Percentiles rank a stretch among this genome's conserved stretches.
Conservation (phyloP, 495 filamentous ascomycete genomes). For the Melanomma pulvis-pyrius region DNA sequence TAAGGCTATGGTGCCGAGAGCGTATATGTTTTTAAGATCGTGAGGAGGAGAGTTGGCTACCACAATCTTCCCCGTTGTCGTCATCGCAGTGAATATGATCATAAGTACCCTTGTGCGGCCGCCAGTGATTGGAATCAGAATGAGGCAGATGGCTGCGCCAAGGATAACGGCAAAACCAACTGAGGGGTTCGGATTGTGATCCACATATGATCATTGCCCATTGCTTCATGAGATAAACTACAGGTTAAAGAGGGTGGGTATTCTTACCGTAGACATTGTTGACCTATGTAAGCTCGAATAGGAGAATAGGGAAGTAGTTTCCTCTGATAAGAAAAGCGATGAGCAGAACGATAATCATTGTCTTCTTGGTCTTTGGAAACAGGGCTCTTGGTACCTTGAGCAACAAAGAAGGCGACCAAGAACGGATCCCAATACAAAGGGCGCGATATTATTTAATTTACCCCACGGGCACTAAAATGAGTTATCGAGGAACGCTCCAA, state of each 20-base stretch:
- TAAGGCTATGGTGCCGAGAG: conserved; percentile 64
- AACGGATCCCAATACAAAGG: conserved; percentile 59
- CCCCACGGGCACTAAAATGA: conserved; percentile 67
- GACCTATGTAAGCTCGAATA: conserved; percentile 75
- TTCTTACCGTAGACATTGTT: conserved; percentile 77
- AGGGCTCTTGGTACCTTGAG: conserved; percentile 69
- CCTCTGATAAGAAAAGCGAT: conserved; percentile 75
- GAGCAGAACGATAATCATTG: conserved; percentile 61
- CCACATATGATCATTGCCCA: background rate
- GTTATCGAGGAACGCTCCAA: conserved; percentile 44
- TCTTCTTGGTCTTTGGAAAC: conserved; percentile 56
- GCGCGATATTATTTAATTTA: conserved; percentile 61
- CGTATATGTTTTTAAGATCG: conserved; percentile 65
- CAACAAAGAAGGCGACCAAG: conserved; percentile 62
- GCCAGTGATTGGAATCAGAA: background rate
- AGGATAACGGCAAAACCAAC: background rate
- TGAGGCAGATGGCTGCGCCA: background rate
- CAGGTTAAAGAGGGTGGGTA: conserved; percentile 47
- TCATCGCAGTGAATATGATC: background rate
- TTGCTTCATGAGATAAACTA: background rate
- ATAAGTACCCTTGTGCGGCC: background rate
- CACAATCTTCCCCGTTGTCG: conserved; percentile 22
- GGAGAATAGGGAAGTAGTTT: conserved; percentile 74
- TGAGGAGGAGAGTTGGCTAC: conserved; percentile 59
- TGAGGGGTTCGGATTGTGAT: background rate